phyloP scores from a whole-genome alignment of 306 rosid species.

The Prunus persica region Prunus_persica_NCBIv2 NC_034011.1:18829501-18830000 shows the following conservation, averaged over 20 bases:
- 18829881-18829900: conserved; percentile 74
- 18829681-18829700: conserved; percentile 11
- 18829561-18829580: conserved; percentile 86
- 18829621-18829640: neutral
- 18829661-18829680: neutral
- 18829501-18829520: conserved; percentile 71
- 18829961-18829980: too few species aligned
- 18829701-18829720: conserved; percentile 41
- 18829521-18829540: conserved; percentile 88
- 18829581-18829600: conserved; percentile 76
- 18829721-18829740: conserved; percentile 75
- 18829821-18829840: neutral
- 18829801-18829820: neutral
- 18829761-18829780: conserved; percentile 70
- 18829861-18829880: conserved; percentile 77
- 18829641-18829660: neutral
- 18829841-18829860: conserved; percentile 9
- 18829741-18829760: conserved; percentile 76
- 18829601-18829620: conserved; percentile 6
- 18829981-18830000: neutral
- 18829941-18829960: too few species aligned
- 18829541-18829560: conserved; percentile 81
- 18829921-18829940: neutral
- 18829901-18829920: conserved; percentile 92
- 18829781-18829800: neutral